A percentile compares a stretch with the other conserved stretches of the same genome.
Evolutionary conservation across 2,329 filamentous ascomycete species (phyloP).

Genomic region (Aspergillus candidus): DNA sequence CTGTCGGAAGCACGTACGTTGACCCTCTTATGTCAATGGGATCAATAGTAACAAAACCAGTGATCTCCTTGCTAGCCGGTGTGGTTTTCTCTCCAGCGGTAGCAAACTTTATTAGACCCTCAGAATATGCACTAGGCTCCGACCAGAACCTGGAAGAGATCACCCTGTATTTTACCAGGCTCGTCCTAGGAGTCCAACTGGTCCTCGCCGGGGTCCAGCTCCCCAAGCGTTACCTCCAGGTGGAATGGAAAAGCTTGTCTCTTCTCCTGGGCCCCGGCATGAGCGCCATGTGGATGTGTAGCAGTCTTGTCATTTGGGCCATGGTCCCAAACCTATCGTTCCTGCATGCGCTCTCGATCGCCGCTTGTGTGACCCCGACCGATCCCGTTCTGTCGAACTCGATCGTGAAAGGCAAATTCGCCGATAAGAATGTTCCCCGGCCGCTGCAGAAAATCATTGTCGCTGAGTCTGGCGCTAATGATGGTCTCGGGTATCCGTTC

Average conservation of each 20-base stretch:
- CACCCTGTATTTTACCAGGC: slow-evolving; percentile 75
- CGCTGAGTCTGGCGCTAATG: slow-evolving; percentile 80
- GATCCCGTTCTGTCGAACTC: slow-evolving; percentile 83
- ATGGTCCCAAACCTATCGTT: slow-evolving; percentile 66
- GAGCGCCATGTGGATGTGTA: slow-evolving; percentile 78
- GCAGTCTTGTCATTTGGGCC: slow-evolving; percentile 71
- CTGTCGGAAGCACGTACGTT: slow-evolving; percentile 78
- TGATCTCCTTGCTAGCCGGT: slow-evolving; percentile 77
- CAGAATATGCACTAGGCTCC: slow-evolving; percentile 63
- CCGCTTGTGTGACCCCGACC: slow-evolving; percentile 84
- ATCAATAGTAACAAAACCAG: slow-evolving; percentile 38
- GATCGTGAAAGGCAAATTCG: slow-evolving; percentile 90
- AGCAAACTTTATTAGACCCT: slow-evolving; percentile 66
- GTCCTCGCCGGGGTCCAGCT: slow-evolving; percentile 84
- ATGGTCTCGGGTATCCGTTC: slow-evolving; percentile 84
- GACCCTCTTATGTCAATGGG: background rate
- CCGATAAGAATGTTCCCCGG: slow-evolving; percentile 80
- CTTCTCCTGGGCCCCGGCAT: slow-evolving; percentile 78
- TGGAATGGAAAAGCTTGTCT: slow-evolving; percentile 69
- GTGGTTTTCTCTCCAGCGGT: slow-evolving; percentile 72
- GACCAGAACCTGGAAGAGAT: slow-evolving; percentile 59
- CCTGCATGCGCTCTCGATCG: slow-evolving; percentile 72
- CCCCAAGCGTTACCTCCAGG: slow-evolving; percentile 71
- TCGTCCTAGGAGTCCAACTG: slow-evolving; percentile 85
- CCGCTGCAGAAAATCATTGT: slow-evolving; percentile 74